These are phyloP conservation scores for Candida sanyaensis DNA, from an alignment of 1,139 yeast species.

Conservation along the genomic window DNA sequence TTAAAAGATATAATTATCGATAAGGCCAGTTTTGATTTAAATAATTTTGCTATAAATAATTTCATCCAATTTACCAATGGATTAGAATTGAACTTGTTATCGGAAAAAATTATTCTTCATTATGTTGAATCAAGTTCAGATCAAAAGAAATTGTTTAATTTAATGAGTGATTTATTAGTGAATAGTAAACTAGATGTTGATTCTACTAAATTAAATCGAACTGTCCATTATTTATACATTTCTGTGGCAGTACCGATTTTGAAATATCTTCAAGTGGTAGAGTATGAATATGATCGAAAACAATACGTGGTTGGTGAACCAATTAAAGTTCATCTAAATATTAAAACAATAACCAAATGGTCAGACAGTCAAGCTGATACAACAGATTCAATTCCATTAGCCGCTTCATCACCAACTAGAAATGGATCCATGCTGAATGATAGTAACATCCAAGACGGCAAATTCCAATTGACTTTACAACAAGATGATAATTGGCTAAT, in stretches of 20 bases:
- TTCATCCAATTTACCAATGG: conserved; percentile 24
- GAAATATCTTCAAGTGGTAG: conserved; percentile 52
- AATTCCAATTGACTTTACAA: conserved; percentile 30
- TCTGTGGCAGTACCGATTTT: conserved; percentile 55
- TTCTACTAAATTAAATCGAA: neutral
- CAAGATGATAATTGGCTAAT: conserved; percentile 64
- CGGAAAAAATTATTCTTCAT: conserved; percentile 17
- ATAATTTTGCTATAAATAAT: conserved; percentile 36
- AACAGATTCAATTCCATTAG: conserved; percentile 19
- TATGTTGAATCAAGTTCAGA: conserved; percentile 17
- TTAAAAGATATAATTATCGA: conserved; percentile 25
- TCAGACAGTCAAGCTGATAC: conserved; percentile 18
- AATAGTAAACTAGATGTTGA: neutral
- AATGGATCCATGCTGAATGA: neutral
- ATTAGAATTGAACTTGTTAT: conserved; percentile 16
- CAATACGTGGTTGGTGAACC: conserved; percentile 67
- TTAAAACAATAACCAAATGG: conserved; percentile 53
- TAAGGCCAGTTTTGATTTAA: conserved; percentile 35
- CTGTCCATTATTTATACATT: conserved; percentile 34
- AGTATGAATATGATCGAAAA: conserved; percentile 39
- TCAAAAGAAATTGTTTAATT: conserved; percentile 16
- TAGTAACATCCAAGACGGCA: conserved; percentile 2
- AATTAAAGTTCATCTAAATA: conserved; percentile 42
- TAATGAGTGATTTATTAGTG: conserved; percentile 15
- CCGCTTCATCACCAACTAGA: conserved; percentile 28